A percentile compares a stretch with the other conserved stretches of the same genome.
Evolutionary conservation across 2,329 filamentous ascomycete species (phyloP).

Genomic region (Colletotrichum karsti): DNA sequence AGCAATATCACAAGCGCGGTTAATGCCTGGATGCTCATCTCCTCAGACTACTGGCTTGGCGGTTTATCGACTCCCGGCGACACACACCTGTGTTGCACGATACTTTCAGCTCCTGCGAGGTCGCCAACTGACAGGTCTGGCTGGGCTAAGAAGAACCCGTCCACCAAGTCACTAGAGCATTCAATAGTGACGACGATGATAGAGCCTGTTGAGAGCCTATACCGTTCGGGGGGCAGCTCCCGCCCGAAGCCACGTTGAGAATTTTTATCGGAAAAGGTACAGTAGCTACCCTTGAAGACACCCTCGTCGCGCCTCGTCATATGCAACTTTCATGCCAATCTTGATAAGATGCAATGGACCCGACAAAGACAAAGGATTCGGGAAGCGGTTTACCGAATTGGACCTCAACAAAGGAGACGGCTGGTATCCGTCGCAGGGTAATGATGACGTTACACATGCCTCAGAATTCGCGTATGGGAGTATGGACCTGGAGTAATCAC

Average conservation of each 20-base stretch:
- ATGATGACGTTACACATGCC: not conserved
- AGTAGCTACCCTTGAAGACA: not conserved
- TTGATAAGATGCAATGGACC: not conserved
- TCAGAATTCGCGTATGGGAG: not conserved
- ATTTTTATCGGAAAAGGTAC: not conserved
- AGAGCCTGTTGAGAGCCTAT: not conserved
- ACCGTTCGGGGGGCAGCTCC: not conserved
- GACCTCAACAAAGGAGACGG: not conserved
- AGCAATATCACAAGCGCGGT: not conserved
- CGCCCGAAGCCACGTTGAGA: not conserved
- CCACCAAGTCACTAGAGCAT: not conserved
- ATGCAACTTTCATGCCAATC: not conserved
- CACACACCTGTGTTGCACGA: constrained; percentile 2
- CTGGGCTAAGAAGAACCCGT: constrained; percentile 2
- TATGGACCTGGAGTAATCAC: not conserved
- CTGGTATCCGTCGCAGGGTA: not conserved
- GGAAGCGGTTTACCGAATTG: not conserved
- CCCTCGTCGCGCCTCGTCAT: not conserved
- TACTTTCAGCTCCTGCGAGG: not conserved
- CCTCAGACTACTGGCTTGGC: constrained; percentile 7
- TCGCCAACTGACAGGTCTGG: not conserved
- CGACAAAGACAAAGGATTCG: not conserved
- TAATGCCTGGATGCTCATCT: not conserved
- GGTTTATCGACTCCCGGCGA: not conserved
- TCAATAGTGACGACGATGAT: constrained; percentile 5